These are phyloP conservation scores for Cladorrhinum sp. DNA, from an alignment of 2,329 filamentous ascomycete genomes.

Conservation along the genomic window DNA sequence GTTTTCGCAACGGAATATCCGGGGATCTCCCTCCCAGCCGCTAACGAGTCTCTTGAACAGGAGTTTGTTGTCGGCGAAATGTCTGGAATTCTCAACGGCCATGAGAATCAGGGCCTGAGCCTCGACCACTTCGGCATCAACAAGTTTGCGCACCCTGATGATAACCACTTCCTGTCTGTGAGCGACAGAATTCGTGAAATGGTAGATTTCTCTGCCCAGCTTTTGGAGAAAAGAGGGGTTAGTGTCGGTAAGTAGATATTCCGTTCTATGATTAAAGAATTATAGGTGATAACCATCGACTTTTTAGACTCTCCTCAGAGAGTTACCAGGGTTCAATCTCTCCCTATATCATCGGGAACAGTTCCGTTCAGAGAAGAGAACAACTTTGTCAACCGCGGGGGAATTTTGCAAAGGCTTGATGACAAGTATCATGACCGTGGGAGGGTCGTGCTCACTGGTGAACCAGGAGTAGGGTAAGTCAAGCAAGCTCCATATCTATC, in stretches of 20 bases:
- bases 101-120: not conserved
- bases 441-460: not conserved
- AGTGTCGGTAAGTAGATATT: not conserved
- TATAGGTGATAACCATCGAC: too few species aligned
- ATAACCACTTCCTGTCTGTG: not conserved
- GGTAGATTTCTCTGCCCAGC: not conserved
- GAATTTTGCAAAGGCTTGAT: not conserved
- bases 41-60: not conserved
- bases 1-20: too few species aligned
- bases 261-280: too few species aligned
- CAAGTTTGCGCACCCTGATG: not conserved
- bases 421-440: not conserved
- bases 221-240: not conserved
- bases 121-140: not conserved
- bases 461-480: not conserved
- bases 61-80: not conserved
- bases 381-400: not conserved
- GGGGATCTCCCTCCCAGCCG: too few species aligned
- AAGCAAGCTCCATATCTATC: not conserved
- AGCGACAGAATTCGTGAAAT: not conserved
- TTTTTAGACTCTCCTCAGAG: too few species aligned
- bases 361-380: not conserved
- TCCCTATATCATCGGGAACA: too few species aligned
- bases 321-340: too few species aligned
- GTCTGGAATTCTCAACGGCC: not conserved